These are phyloP conservation scores for Tulasnella sp. DNA, from an alignment of 768 basidiomycete species.

Conservation along the genomic window DNA sequence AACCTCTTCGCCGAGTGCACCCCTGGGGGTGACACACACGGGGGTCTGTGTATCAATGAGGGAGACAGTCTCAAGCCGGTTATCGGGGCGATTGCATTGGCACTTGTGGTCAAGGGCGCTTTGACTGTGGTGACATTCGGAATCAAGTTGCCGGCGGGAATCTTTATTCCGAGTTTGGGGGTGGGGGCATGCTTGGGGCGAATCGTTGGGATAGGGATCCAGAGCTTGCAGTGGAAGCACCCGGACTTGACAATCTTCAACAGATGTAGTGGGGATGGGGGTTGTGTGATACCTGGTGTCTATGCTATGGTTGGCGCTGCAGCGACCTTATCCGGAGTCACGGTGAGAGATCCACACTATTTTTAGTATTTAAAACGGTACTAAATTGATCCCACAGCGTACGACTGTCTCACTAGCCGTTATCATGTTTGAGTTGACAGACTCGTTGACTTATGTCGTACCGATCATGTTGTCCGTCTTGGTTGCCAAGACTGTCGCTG, in stretches of 20 bases:
- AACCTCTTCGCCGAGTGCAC: conserved; percentile 84
- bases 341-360: conserved; percentile 44
- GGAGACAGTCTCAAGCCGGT: conserved; percentile 27
- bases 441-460: conserved; percentile 83
- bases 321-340: conserved; percentile 89
- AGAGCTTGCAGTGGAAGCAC: conserved; percentile 57
- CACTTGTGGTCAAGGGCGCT: conserved; percentile 69
- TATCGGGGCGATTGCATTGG: conserved; percentile 53
- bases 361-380: background rate
- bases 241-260: conserved; percentile 54
- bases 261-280: conserved; percentile 47
- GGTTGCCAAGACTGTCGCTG: conserved; percentile 83
- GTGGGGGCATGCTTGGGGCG: conserved; percentile 92
- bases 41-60: conserved; percentile 56
- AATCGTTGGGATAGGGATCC: conserved; percentile 70
- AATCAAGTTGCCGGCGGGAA: conserved; percentile 83
- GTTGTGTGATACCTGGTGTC: conserved; percentile 80
- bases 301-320: conserved; percentile 96
- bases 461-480: conserved; percentile 80
- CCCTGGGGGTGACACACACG: conserved; percentile 43
- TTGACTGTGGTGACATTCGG: conserved; percentile 88
- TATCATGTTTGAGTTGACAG: conserved; percentile 92
- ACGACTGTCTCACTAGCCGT: conserved; percentile 92
- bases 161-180: conserved; percentile 92
- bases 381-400: conserved; percentile 37